Percentiles rank a stretch among this genome's conserved stretches.
phyloP scores from a whole-genome alignment of 345 rosid species.

The Citrus cavaleriei region DNA sequence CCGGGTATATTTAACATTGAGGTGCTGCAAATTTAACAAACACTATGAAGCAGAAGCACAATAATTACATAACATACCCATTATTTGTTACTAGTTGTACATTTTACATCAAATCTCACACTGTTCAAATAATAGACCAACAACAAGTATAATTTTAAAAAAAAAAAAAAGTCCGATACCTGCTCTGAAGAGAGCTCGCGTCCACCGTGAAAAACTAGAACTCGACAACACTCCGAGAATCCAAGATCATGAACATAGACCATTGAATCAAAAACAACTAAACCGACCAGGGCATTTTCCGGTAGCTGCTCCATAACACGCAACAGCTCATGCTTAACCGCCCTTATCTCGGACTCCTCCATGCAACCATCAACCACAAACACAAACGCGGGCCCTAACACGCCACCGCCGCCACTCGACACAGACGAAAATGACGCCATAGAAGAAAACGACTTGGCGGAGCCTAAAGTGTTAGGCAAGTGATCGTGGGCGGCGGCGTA shows the following conservation, averaged over 20 bases:
- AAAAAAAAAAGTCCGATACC: conserved; percentile 33
- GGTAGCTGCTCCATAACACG: conserved; percentile 81
- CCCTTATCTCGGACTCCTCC: conserved; percentile 65
- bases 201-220: conserved; percentile 70
- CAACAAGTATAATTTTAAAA: too few relatives aligned
- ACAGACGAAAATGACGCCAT: conserved; percentile 29
- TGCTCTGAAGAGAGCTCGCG: conserved; percentile 67
- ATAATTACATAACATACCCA: not conserved
- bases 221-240: conserved; percentile 66
- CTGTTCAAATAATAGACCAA: not conserved
- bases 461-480: not conserved
- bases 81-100: too few relatives aligned
- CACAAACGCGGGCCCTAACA: conserved; percentile 75
- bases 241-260: conserved; percentile 83
- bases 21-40: not conserved
- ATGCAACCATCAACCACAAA: conserved; percentile 77
- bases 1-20: not conserved
- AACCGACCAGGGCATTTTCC: conserved; percentile 62
- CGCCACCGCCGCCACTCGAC: conserved; percentile 21
- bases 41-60: not conserved
- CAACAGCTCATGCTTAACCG: conserved; percentile 66
- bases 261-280: conserved; percentile 80
- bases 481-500: conserved; percentile 29
- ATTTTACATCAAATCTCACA: not conserved
- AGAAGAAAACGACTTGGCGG: conserved; percentile 21